Evolutionary conservation across 1,139 yeast genomes (phyloP), one percentile per base, ranked within the genome.

Genomic region (Protomyces inouyei): DNA sequence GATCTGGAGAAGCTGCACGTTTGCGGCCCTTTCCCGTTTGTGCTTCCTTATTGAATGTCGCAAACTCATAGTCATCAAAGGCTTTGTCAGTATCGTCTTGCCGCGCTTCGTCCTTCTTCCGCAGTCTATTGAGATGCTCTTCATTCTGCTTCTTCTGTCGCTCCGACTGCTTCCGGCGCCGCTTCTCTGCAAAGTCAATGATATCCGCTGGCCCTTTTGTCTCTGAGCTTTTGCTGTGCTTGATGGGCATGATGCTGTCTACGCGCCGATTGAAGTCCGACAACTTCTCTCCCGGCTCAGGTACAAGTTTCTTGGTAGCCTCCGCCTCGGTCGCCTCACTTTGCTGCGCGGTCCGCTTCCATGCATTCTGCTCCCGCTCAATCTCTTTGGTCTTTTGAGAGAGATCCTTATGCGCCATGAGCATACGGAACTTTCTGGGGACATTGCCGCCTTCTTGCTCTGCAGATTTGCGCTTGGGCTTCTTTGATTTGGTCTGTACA

Each of bases 61-160:
- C 63, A 52, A 59, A 59, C 38, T 52, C 63, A 16, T 59, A 59
- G 36, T 59, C 63, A 38, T 59, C 63, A 36, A 38, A 59, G 25
- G 53, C 63, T 48, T 59, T 52, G 46, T 59, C 63, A 10, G 63
- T 59, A 14, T 52, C 52, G 45, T 52, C 57, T 12, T 40, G 40
- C 35, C 43, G 53, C 55, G 18, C 43, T 18, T 59, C 63, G 52
- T 59, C 57, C 23, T 52, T 59, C 57, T 52, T 52, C 6, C 63
- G 63, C 18, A 59, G 35, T 57, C 40, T 59, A 48, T 59, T 59
- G 57, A 59, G 57, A 40, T 59, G 63, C 46, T 59, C 63, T 35
- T 59, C 63, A 36, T 59, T 59, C 38, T 59, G 63, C 36, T 59
- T 52, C 45, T 52, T 52, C 32, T 59, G 63, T 16, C 63, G 45